These are phyloP conservation scores for Geotrichum carabidarum DNA, from an alignment of 1,139 yeast species.

Conservation along the genomic window DNA sequence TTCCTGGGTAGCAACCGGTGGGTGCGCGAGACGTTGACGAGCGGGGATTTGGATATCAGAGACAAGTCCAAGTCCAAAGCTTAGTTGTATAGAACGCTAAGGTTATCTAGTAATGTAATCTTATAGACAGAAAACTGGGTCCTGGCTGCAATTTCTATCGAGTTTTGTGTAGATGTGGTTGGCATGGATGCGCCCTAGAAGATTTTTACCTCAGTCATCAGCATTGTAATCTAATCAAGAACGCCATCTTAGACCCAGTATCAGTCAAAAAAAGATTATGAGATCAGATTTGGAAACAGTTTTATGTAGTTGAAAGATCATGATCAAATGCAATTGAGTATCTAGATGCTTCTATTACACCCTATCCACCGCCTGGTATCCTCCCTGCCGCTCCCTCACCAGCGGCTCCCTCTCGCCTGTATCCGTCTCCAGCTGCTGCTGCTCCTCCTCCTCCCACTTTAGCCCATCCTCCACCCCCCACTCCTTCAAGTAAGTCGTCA, in stretches of 20 bases:
- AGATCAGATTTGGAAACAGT: too few relatives aligned
- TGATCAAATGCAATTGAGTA: neutral
- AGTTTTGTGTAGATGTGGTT: too few relatives aligned
- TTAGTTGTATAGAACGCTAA: too few relatives aligned
- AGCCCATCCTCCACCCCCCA: conserved; percentile 27
- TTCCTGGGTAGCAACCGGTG: conserved; percentile 14
- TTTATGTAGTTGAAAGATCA: neutral
- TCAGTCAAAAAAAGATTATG: too few relatives aligned
- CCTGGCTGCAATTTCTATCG: too few relatives aligned
- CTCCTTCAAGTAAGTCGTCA: conserved; percentile 29
- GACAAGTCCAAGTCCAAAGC: too few relatives aligned
- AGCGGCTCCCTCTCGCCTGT: neutral
- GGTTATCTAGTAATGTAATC: too few relatives aligned
- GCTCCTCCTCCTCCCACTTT: neutral
- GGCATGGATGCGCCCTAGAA: too few relatives aligned
- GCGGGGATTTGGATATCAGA: neutral
- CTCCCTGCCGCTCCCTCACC: neutral
- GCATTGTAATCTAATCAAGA: too few relatives aligned
- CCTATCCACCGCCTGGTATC: neutral
- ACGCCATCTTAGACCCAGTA: too few relatives aligned
- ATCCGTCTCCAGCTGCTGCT: neutral
- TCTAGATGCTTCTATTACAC: neutral
- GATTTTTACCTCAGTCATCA: too few relatives aligned
- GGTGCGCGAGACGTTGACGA: conserved; percentile 6
- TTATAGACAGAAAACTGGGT: too few relatives aligned